phyloP scores from a whole-genome alignment of 192 early-diverging fungal species.

The Coemansia sp. region DNA sequence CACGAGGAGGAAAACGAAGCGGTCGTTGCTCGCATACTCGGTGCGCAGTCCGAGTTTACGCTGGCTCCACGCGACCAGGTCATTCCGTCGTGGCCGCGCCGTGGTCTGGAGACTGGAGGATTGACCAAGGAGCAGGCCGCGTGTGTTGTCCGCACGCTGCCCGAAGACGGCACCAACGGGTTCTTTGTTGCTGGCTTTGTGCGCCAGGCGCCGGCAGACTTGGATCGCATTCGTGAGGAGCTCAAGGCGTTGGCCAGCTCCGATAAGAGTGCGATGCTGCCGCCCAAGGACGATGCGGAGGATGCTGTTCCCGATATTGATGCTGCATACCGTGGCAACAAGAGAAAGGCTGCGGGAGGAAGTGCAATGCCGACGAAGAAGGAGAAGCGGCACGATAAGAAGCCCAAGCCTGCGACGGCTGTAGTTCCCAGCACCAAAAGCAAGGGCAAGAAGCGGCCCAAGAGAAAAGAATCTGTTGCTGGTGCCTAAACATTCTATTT shows the following conservation, averaged over 20 bases:
- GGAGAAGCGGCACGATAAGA: not conserved
- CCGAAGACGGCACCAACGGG: slow-evolving; percentile 86
- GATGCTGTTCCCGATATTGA: not conserved
- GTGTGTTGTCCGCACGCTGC: slow-evolving; percentile 71
- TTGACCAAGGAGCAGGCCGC: slow-evolving; percentile 57
- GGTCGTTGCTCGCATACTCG: slow-evolving; percentile 77
- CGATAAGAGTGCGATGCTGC: not conserved
- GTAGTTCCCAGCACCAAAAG: not conserved
- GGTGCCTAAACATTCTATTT: not conserved
- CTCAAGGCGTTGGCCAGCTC: not conserved
- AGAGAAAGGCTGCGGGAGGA: not conserved
- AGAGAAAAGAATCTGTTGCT: slow-evolving; percentile 14
- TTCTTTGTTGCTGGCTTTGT: slow-evolving; percentile 97
- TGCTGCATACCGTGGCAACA: not conserved
- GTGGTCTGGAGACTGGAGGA: slow-evolving; percentile 60
- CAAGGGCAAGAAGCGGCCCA: slow-evolving; percentile 33
- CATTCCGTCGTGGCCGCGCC: slow-evolving; percentile 77
- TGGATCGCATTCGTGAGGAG: slow-evolving; percentile 13
- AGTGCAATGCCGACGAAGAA: not conserved
- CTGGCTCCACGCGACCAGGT: slow-evolving; percentile 58
- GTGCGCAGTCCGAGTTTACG: slow-evolving; percentile 57
- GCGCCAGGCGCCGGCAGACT: slow-evolving; percentile 28
- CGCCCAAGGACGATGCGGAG: not conserved
- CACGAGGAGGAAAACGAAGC: slow-evolving; percentile 91
- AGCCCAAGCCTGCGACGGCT: not conserved